Base-by-base conservation (phyloP, 2,329 filamentous ascomycete species). In the Neopestalotiopsis sp. region DNA sequence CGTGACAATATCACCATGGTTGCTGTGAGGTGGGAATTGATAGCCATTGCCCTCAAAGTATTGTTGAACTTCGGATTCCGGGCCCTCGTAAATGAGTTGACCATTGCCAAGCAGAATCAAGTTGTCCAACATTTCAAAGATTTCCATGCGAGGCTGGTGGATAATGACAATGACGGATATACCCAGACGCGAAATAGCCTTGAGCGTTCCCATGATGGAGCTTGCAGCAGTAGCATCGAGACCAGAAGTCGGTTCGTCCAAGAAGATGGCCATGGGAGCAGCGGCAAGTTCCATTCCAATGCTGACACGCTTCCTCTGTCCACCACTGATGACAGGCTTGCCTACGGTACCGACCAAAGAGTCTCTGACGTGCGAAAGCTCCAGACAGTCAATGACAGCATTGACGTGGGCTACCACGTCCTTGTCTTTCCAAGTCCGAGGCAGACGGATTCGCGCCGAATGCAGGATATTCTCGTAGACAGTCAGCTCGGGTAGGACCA, bases 401-500 rank as follows among this genome's bases (percentile, higher is more conserved):
- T 89, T 82, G n/a, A 89, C 87, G 69, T 89, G 86, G 20, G 81
- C 77, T 49, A 84, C 77, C 49, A 89, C 85, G 3, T 87, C 84
- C 13, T 71, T 72, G 49, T 85, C 81, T 3, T 77, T 80, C 86
- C 86, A 89, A 4, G 79, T 83, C 2, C 82, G 78, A 0, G 88
- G 86, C 14, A 90, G 78, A 17, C 86, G 83, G 42, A 89, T 81
- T 14, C 84, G 81, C 17, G 87, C 88, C 0, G 87, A 89, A 70
- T 90, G 87, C 4, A 89, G 78, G 57, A 91, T 89, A 69, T 90
- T 90, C 75, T 91, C 89, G 65, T 84, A 84, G 4, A 90, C 88
- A 0, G 88, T 90, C 60, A 90, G 77, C 73, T 90, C 86, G 0
- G 87, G 85, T 10, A 89, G 80, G 3, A 90, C 83, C 32, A 90